Evolutionary conservation across 106 monocot species (phyloP), one percentile per base, ranked within the genome.

Genomic region (Dioscorea alata): DNA sequence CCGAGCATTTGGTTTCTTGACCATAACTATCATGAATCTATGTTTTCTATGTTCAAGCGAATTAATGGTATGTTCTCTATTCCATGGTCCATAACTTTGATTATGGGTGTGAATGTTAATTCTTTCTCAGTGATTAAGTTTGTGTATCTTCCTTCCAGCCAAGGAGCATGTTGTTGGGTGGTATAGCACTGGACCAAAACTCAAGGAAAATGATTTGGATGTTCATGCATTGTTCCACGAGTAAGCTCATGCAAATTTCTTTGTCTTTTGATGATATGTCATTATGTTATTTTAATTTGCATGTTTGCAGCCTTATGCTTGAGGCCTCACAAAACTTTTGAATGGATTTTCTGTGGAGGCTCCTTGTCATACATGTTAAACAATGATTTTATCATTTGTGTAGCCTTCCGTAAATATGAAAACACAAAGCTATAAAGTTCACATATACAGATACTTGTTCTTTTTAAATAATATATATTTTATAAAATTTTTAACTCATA

Each of bases 121-220:
- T 23, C 24, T 19, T 63, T 72, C 31, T 42, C 34, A 8, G 12
- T 71, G 13, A 23, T 62, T 4, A n/a, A 54, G 24, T 66, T 34
- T 54, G 42, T 10, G 6, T 42, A 22, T 69, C 12, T 65, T 31
- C 65, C 23, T 68, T 82, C 66, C 76, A 99, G 99, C 93, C 14
- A 99, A 93, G 83, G 99, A 99, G 63, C 99, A 99, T 80, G 93
- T 99, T 42, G 99, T 99, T 60, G 99, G 99, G 32, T 99, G 99
- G 99, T 99, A 99, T 60, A 99, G 99, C 74, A 90, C 93, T 33
- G 99, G 99, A 22, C 99, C 99, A 34, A 99, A 99, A 75, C 75
- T 99, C 56, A 82, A 87, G 2, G 99, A 99, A 70, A 99, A 99
- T 82, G 99, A 99, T 50, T 73, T 99, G 68, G 82, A 93, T 75